A percentile compares a stretch with the other conserved stretches of the same genome.
These are phyloP conservation scores for Phytophthora agathidicida DNA, from an alignment of 352 stramenopile species.

Conservation along the genomic window DNA sequence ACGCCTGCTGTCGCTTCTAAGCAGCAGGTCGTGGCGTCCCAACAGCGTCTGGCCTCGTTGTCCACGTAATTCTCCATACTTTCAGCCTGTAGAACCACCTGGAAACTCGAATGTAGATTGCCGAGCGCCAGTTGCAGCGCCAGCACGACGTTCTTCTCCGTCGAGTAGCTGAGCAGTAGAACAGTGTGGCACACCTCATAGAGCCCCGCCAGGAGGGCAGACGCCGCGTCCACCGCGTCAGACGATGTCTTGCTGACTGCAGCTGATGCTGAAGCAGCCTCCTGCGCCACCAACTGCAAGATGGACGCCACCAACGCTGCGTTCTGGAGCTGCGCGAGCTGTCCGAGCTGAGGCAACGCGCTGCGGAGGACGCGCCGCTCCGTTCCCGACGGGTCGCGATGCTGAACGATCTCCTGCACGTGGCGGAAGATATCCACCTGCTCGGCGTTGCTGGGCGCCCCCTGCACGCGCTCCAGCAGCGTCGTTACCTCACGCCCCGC, in stretches of 20 bases:
- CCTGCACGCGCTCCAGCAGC: conserved; percentile 61
- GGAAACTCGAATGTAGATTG: conserved; percentile 49
- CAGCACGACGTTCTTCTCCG: conserved; percentile 69
- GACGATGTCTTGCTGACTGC: not conserved
- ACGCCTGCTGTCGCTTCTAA: conserved; percentile 55
- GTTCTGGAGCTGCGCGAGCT: conserved; percentile 65
- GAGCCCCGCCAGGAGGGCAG: conserved; percentile 43
- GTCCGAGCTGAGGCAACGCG: conserved; percentile 48
- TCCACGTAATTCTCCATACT: conserved; percentile 10
- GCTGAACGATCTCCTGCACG: conserved; percentile 65
- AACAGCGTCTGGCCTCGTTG: conserved; percentile 30
- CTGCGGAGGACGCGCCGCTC: conserved; percentile 46
- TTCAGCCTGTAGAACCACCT: conserved; percentile 33
- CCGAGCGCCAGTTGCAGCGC: conserved; percentile 56
- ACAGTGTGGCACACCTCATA: conserved; percentile 63
- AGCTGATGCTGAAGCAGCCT: not conserved
- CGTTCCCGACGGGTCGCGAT: conserved; percentile 56
- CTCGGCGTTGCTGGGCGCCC: conserved; percentile 44
- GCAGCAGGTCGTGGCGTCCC: conserved; percentile 43
- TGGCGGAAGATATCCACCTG: conserved; percentile 67
- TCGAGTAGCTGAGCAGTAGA: conserved; percentile 74
- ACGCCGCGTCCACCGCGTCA: conserved; percentile 19
- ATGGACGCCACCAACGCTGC: conserved; percentile 60
- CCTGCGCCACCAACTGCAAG: conserved; percentile 55
- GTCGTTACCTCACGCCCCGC: conserved; percentile 51